These are phyloP conservation scores for Marsdenia floribunda DNA, from an alignment of 257 asterid species.

Conservation along the genomic window DNA sequence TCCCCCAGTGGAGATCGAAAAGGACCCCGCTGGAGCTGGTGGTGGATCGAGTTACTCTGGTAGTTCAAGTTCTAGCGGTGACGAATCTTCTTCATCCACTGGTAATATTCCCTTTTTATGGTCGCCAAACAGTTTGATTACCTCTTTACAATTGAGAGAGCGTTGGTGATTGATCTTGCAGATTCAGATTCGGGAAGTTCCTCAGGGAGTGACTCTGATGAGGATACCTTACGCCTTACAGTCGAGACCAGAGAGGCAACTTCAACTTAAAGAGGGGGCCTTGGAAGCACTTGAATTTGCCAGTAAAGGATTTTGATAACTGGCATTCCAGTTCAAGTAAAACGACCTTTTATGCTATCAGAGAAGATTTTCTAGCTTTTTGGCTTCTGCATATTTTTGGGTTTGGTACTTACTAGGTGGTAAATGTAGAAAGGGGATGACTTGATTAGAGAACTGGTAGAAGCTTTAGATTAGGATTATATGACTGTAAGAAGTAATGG, in stretches of 20 bases:
- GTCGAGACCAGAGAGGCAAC: slow-evolving; percentile 18
- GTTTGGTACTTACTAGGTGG: neutral
- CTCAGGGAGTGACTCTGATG: slow-evolving; percentile 31
- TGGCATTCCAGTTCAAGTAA: neutral
- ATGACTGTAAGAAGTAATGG: neutral
- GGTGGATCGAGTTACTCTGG: slow-evolving; percentile 23
- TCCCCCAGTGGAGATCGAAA: slow-evolving; percentile 36
- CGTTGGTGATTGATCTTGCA: slow-evolving; percentile 9
- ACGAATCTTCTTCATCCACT: slow-evolving; percentile 23
- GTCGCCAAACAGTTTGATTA: neutral
- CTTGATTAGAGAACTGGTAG: neutral
- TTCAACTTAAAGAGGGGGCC: neutral
- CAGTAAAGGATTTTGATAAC: neutral
- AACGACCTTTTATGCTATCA: neutral
- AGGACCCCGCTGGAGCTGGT: slow-evolving; percentile 18
- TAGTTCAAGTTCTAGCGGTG: slow-evolving; percentile 29
- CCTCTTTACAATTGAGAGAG: neutral
- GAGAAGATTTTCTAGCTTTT: neutral
- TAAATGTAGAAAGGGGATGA: slow-evolving; percentile 1
- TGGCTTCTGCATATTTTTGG: neutral
- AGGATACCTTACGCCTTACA: slow-evolving; percentile 30
- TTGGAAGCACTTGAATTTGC: slow-evolving; percentile 1
- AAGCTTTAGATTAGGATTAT: slow-evolving; percentile 9
- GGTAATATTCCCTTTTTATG: slow-evolving; percentile 12
- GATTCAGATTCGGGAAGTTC: slow-evolving; percentile 28